Evolutionary conservation across 306 rosid genomes (phyloP), one percentile per base, ranked within the genome.

Genomic region (Hippophae tibetana): DNA sequence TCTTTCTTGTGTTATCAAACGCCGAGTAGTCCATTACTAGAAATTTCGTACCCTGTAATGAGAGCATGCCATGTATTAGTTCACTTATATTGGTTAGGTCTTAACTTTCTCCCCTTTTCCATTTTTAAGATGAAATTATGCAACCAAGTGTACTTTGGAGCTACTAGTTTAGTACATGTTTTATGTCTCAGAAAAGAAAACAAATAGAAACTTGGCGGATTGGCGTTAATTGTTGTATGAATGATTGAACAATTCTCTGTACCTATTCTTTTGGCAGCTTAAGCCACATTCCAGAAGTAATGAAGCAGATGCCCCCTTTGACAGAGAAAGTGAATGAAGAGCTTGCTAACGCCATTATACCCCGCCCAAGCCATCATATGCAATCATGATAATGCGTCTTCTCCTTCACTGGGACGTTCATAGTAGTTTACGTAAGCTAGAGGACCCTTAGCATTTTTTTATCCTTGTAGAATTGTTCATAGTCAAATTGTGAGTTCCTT

Each of bases 301-400:
- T 92, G 99, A 92, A 92, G 86, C 93, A 92, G 76, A 88, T 88
- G 99, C 95, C 95, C 2, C 89, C 95, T 5, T 89, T 88, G 71
- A 93, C 96, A 0, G 89, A 78, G 79, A 92, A 92, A 80, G 68
- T 92, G 76, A 88, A 92, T 52, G 96, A 85, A 13, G 99, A 88
- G 64, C 79, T 92, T 40, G 89, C 89, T 7, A 82, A 74, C 76
- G 76, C 86, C 62, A 81, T 92, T 61, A 95, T 87, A 59, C 90
- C 89, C 41, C 84, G 68, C 52, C 40, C 84, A 13, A 71, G 62
- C 62, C 79, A 79, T 60, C 80, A 74, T 6, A 70, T 82, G 78
- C 95, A 80, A 62, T 83, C 77, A 70, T 83, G 83, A 79, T 72
- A 69, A 46, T 54, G 62, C 45, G 13, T 52, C 57, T 62, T 54